Conservation (phyloP, 2,329 filamentous ascomycete genomes). For the Colletotrichum theobromicola region DNA sequence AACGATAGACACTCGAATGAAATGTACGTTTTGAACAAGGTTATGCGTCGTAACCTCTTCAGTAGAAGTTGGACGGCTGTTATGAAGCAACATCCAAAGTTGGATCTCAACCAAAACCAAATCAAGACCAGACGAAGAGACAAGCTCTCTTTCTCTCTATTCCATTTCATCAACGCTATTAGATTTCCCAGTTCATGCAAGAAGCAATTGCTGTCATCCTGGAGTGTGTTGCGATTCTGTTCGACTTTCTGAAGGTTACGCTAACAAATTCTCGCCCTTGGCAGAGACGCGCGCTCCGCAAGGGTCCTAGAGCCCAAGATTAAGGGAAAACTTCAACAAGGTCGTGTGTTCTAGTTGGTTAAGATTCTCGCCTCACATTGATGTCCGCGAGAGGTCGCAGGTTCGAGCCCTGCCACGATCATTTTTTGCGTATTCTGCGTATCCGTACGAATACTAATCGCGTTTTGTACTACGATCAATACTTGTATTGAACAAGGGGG, state of each 20-base stretch:
- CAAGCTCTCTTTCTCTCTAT: neutral
- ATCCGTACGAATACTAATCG: neutral
- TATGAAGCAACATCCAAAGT: neutral
- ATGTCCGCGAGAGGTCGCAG: constrained; percentile 18
- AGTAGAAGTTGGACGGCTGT: neutral
- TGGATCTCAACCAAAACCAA: neutral
- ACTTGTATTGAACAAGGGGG: no score
- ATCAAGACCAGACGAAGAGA: neutral
- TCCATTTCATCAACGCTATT: neutral
- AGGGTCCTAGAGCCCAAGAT: neutral
- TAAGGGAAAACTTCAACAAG: accelerated
- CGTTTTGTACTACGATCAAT: no score
- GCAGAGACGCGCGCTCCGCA: neutral
- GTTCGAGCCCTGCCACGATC: constrained; percentile 24
- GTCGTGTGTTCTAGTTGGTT: constrained; percentile 23
- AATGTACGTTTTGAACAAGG: neutral
- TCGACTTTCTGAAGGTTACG: neutral
- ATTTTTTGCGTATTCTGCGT: neutral
- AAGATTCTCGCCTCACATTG: constrained; percentile 20
- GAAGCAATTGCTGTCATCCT: neutral
- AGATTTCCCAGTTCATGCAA: neutral
- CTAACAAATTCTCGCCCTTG: neutral
- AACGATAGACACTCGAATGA: neutral
- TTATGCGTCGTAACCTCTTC: neutral
- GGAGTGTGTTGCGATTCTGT: neutral